phyloP scores from a whole-genome alignment of 2,329 filamentous ascomycete species.

The Aspergillus fischeri region DNA sequence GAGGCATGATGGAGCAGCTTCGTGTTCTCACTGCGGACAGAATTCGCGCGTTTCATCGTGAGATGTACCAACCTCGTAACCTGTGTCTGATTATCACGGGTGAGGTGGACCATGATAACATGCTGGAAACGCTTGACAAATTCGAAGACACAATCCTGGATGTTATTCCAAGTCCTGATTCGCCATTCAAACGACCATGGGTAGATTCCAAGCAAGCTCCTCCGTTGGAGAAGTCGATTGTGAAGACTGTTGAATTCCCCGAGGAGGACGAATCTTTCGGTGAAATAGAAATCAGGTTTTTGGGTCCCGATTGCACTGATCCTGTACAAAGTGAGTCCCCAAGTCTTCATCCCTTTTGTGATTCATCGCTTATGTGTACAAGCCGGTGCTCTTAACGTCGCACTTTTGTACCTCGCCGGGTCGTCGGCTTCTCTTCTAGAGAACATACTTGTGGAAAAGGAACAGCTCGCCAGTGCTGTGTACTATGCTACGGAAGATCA shows the following conservation, averaged over 20 bases:
- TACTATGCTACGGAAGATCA: constrained; percentile 74
- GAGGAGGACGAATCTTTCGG: constrained; percentile 94
- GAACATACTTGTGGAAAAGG: constrained; percentile 86
- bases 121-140: constrained; percentile 74
- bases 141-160: constrained; percentile 86
- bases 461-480: constrained; percentile 84
- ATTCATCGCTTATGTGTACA: constrained; percentile 5
- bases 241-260: constrained; percentile 83
- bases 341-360: neutral
- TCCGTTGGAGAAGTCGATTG: constrained; percentile 63
- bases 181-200: constrained; percentile 84
- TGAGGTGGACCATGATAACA: constrained; percentile 76
- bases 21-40: constrained; percentile 80
- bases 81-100: constrained; percentile 88
- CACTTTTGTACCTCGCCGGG: constrained; percentile 83
- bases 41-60: constrained; percentile 89
- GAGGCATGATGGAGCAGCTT: constrained; percentile 89
- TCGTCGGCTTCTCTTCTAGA: constrained; percentile 91
- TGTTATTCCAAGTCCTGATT: constrained; percentile 69
- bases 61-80: constrained; percentile 98
- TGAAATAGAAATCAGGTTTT: constrained; percentile 79
- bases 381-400: constrained; percentile 69
- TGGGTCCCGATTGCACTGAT: constrained; percentile 79
- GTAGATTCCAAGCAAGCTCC: constrained; percentile 79
- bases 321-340: constrained; percentile 50